A percentile compares a stretch with the other conserved stretches of the same genome.
Conservation (phyloP, 202 grass and related monocot genomes). For the Zizania palustris region DNA sequence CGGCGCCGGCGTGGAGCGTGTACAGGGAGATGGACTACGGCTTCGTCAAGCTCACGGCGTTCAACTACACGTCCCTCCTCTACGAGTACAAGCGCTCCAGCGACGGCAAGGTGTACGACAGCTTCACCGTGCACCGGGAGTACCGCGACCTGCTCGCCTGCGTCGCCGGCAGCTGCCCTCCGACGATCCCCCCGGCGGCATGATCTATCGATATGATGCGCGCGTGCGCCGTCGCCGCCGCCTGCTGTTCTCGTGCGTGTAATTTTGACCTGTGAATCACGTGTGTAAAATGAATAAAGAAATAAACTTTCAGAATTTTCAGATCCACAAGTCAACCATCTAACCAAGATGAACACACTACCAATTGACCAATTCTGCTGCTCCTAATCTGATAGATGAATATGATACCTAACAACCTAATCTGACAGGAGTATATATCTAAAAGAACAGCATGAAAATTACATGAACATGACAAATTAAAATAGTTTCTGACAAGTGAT, state of each 20-base stretch:
- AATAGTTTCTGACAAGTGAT: too few species aligned
- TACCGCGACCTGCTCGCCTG: neutral
- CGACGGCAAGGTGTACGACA: conserved; percentile 70
- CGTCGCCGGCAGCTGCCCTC: conserved; percentile 65
- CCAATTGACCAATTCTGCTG: too few species aligned
- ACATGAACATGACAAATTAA: neutral
- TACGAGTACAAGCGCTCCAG: conserved; percentile 75
- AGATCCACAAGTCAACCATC: too few species aligned
- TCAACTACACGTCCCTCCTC: conserved; percentile 66
- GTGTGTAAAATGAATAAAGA: neutral
- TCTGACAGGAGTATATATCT: conserved; percentile 57
- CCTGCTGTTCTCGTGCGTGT: too few species aligned
- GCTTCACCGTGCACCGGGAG: conserved; percentile 59
- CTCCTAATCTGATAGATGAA: too few species aligned
- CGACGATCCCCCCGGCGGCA: conserved; percentile 32
- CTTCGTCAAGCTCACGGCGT: conserved; percentile 82
- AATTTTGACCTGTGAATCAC: neutral
- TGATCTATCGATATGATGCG: too few species aligned
- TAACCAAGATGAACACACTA: too few species aligned
- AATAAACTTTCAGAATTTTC: neutral
- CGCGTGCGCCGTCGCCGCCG: too few species aligned
- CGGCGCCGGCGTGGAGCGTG: conserved; percentile 68
- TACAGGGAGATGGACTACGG: conserved; percentile 73
- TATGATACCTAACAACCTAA: neutral
- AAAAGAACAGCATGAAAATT: neutral